Conservation (phyloP, 352 stramenopile species). For the Peronospora farinosa region DNA sequence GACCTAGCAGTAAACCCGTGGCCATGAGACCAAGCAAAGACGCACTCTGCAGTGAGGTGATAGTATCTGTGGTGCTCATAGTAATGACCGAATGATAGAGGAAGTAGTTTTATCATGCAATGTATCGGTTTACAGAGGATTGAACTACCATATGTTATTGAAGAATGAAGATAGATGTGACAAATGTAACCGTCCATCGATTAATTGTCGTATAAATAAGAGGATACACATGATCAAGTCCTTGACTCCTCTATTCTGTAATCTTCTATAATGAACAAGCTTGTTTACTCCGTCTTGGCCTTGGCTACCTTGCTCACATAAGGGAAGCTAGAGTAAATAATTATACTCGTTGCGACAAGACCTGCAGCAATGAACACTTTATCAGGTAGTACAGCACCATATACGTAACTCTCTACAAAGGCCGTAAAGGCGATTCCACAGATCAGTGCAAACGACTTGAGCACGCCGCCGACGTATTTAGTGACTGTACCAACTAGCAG, state of each 20-base stretch:
- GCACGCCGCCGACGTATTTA: conserved; percentile 85
- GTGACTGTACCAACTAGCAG: conserved; percentile 85
- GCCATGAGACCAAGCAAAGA: conserved; percentile 33
- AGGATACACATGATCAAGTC: no score
- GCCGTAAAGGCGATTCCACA: conserved; percentile 85
- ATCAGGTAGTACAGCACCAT: conserved; percentile 47
- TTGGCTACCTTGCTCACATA: conserved; percentile 40
- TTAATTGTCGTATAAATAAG: no score
- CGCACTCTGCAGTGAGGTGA: conserved; percentile 31
- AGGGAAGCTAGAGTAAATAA: conserved; percentile 69
- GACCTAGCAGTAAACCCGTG: conserved; percentile 38
- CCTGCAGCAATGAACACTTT: conserved; percentile 65
- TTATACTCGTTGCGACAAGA: conserved; percentile 62
- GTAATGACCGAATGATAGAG: neutral
- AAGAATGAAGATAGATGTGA: no score
- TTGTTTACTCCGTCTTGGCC: conserved; percentile 30
- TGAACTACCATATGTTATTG: no score
- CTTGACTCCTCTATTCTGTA: no score
- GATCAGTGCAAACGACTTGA: conserved; percentile 87
- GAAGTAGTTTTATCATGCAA: neutral
- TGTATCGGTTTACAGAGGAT: no score
- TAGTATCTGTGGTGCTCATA: conserved; percentile 23
- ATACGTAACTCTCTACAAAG: conserved; percentile 67
- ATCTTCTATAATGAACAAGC: no score
- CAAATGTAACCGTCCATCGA: no score